A percentile compares a stretch with the other conserved stretches of the same genome.
Evolutionary conservation across 2,329 filamentous ascomycete genomes (phyloP).

Genomic region (Exophiala spinifera): DNA sequence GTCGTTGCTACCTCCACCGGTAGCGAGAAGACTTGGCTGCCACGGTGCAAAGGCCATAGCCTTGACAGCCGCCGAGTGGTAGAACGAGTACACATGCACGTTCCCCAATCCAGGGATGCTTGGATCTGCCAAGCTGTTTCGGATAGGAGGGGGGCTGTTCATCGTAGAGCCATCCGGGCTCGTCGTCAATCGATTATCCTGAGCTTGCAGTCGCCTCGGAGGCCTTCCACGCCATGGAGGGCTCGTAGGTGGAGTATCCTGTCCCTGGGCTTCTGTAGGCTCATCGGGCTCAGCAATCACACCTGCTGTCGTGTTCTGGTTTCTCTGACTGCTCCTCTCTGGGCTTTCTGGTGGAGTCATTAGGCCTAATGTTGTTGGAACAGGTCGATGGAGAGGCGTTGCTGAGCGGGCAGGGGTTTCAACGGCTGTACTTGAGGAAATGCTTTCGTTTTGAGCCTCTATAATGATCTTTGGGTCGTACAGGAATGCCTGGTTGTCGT

Average conservation of each 20-base stretch:
- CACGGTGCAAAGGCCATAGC: constrained; percentile 96
- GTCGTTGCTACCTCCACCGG: constrained; percentile 90
- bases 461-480: constrained; percentile 67
- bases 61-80: constrained; percentile 85
- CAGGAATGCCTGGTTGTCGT: constrained; percentile 84
- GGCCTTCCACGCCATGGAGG: not conserved
- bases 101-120: constrained; percentile 17
- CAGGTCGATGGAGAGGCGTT: not conserved
- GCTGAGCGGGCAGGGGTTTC: not conserved
- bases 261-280: not conserved
- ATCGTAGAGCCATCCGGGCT: not conserved
- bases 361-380: not conserved
- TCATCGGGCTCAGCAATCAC: not conserved
- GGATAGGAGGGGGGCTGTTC: constrained; percentile 3
- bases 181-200: not conserved
- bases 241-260: not conserved
- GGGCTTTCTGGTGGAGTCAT: not conserved
- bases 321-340: not conserved
- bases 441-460: constrained; percentile 8
- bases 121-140: constrained; percentile 24
- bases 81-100: constrained; percentile 67
- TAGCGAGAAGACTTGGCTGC: constrained; percentile 82
- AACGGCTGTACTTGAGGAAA: constrained; percentile 4
- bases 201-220: not conserved
- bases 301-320: not conserved